phyloP scores from a whole-genome alignment of 2,329 filamentous ascomycete species.

The Thielaviopsis punctulata region DNA sequence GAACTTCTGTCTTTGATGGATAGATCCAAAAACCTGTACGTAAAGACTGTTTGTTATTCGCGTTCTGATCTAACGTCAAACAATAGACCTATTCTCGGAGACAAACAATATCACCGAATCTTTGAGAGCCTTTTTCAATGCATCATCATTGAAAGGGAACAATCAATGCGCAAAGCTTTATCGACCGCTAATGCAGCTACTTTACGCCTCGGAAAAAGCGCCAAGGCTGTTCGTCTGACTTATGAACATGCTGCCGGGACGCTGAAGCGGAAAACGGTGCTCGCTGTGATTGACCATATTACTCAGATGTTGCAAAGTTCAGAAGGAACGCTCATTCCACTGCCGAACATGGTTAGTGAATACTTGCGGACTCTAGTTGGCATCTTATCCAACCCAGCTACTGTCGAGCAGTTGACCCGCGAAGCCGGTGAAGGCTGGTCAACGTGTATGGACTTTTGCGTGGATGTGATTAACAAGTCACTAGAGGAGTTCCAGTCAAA shows the following conservation, averaged over 20 bases:
- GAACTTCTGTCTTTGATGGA: constrained; percentile 25
- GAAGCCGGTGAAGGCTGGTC: constrained; percentile 46
- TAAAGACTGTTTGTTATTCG: not conserved
- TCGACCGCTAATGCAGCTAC: constrained; percentile 31
- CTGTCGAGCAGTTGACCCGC: constrained; percentile 60
- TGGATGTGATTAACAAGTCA: constrained; percentile 40
- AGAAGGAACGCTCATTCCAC: constrained; percentile 46
- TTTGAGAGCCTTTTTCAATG: constrained; percentile 66
- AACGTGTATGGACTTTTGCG: constrained; percentile 51
- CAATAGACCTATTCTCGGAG: constrained; percentile 31
- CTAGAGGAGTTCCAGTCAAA: constrained; percentile 23
- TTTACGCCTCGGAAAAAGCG: constrained; percentile 48
- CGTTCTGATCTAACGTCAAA: not conserved
- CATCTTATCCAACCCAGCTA: constrained; percentile 54
- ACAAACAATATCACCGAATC: constrained; percentile 66
- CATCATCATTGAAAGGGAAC: constrained; percentile 48
- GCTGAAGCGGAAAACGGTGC: constrained; percentile 61
- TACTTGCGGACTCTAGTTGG: constrained; percentile 61
- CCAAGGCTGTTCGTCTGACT: constrained; percentile 52
- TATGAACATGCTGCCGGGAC: constrained; percentile 51
- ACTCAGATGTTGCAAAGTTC: constrained; percentile 49
- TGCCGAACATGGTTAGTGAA: constrained; percentile 43
- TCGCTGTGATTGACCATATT: constrained; percentile 65
- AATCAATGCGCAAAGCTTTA: constrained; percentile 38
- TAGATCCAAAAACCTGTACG: constrained; percentile 22